These are phyloP conservation scores for Dillenia suffruticosa DNA, from an alignment of 164 flowering plant genomes.

Conservation along the genomic window DNA sequence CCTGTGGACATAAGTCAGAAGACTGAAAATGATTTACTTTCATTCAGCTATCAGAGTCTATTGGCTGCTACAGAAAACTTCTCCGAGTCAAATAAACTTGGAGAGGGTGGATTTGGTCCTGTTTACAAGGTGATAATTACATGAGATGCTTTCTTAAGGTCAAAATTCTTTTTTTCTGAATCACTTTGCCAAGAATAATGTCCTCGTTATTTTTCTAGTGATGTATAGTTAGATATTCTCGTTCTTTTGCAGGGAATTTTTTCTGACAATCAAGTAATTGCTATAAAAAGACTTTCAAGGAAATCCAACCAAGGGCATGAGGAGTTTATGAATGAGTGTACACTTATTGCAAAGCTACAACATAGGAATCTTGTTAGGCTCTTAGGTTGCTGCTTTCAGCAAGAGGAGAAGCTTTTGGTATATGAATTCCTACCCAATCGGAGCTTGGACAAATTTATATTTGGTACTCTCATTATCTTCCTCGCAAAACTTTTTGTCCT, in stretches of 20 bases:
- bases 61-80: constrained; percentile 5
- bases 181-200: no score
- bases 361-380: no score
- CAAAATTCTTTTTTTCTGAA: no score
- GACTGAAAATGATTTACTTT: background rate
- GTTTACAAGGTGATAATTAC: background rate
- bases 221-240: no score
- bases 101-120: background rate
- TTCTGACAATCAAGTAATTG: background rate
- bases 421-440: no score
- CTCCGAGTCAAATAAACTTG: constrained; percentile 2
- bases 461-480: background rate
- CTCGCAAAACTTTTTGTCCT: no score
- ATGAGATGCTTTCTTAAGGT: no score
- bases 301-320: background rate
- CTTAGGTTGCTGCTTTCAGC: background rate
- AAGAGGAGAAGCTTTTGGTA: no score
- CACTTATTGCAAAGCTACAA: background rate
- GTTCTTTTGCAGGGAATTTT: background rate
- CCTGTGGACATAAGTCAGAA: background rate
- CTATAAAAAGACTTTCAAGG: background rate
- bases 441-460: background rate
- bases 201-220: no score
- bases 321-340: constrained; percentile 2
- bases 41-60: background rate